phyloP scores from a whole-genome alignment of 306 rosid species.

The Dalbergia cochinchinensis region DNA sequence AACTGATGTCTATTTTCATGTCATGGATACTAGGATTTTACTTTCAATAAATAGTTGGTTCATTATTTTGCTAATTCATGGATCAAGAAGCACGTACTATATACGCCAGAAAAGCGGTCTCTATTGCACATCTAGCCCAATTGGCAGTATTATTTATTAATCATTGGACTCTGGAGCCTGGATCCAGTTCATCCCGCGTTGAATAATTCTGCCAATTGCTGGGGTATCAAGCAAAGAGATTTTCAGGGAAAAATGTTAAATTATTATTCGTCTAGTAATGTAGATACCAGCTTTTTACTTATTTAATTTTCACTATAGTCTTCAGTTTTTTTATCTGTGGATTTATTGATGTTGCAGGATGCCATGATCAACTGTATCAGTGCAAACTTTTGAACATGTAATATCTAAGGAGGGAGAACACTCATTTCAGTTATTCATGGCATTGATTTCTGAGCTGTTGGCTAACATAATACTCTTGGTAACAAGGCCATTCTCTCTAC shows the following conservation, averaged over 20 bases:
- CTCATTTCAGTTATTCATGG: constrained; percentile 52
- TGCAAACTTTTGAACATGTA: constrained; percentile 45
- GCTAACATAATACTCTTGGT: constrained; percentile 51
- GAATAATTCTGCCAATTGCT: background rate
- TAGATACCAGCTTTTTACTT: background rate
- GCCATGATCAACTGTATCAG: constrained; percentile 12
- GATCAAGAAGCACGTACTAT: background rate
- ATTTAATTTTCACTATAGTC: background rate
- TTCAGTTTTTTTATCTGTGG: background rate
- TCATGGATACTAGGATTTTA: background rate
- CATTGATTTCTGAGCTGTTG: constrained; percentile 57
- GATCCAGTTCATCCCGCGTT: background rate
- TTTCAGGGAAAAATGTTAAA: background rate
- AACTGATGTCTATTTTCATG: background rate
- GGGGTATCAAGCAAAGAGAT: background rate
- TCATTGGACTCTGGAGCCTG: background rate
- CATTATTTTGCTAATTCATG: constrained; percentile 13
- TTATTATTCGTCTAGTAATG: constrained; percentile 6
- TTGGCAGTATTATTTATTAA: background rate
- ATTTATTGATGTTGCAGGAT: constrained; percentile 52
- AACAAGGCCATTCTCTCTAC: constrained; percentile 59
- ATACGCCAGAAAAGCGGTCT: background rate
- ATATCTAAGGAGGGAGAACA: constrained; percentile 44
- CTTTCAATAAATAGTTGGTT: background rate
- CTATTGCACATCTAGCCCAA: background rate